These are phyloP conservation scores for Neofusicoccum kwambonambiense DNA, from an alignment of 2,329 filamentous ascomycete species.

Conservation along the genomic window DNA sequence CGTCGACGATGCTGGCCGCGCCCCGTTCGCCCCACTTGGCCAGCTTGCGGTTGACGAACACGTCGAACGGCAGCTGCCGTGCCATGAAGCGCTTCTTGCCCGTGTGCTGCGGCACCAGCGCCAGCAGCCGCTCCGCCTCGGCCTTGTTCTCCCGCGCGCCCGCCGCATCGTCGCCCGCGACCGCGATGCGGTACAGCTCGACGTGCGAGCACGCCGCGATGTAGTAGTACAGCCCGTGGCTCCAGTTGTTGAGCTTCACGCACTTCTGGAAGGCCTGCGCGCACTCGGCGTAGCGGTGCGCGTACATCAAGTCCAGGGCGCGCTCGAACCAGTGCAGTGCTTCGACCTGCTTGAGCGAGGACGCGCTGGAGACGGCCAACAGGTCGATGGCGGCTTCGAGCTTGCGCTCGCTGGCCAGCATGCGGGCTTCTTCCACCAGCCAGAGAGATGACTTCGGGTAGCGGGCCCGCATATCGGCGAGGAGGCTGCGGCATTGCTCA, in stretches of 20 bases:
- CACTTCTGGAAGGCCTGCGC: slow-evolving; percentile 73
- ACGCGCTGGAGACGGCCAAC: slow-evolving; percentile 56
- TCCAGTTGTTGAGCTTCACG: slow-evolving; percentile 85
- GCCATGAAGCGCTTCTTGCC: slow-evolving; percentile 91
- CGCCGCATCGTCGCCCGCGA: slow-evolving; percentile 25
- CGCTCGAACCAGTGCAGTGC: slow-evolving; percentile 84
- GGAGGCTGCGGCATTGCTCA: slow-evolving; percentile 63
- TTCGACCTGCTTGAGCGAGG: slow-evolving; percentile 78
- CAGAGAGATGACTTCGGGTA: slow-evolving; percentile 81
- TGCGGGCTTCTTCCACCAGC: slow-evolving; percentile 82
- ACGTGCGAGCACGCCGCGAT: slow-evolving; percentile 77
- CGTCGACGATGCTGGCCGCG: slow-evolving; percentile 69
- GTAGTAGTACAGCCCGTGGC: slow-evolving; percentile 84
- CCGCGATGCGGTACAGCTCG: slow-evolving; percentile 71
- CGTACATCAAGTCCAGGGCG: slow-evolving; percentile 73
- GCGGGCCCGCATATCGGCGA: slow-evolving; percentile 70
- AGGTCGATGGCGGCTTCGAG: slow-evolving; percentile 67
- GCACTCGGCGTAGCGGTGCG: slow-evolving; percentile 73
- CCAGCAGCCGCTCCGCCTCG: slow-evolving; percentile 65
- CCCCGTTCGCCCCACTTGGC: slow-evolving; percentile 68
- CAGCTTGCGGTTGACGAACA: slow-evolving; percentile 79
- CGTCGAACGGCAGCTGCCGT: slow-evolving; percentile 83
- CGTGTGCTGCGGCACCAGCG: slow-evolving; percentile 68
- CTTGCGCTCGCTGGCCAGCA: slow-evolving; percentile 65
- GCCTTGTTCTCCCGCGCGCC: slow-evolving; percentile 22